Conservation (phyloP, 129 eudicot genomes). For the Centaurea solstitialis region DNA sequence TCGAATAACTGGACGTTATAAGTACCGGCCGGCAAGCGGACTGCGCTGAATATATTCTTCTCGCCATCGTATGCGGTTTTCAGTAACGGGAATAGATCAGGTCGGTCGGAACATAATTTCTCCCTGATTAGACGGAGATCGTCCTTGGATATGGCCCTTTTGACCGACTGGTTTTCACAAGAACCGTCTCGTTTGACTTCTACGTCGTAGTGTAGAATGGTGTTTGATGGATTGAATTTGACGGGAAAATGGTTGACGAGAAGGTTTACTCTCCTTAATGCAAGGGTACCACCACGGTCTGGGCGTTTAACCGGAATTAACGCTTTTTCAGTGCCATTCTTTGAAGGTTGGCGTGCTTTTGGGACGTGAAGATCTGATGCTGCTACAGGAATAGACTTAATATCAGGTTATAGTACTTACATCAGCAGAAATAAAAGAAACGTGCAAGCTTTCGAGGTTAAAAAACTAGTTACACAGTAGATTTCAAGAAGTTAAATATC, state of each 20-base stretch:
- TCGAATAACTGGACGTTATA: constrained; percentile 42
- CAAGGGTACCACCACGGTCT: constrained; percentile 38
- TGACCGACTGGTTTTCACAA: constrained; percentile 20
- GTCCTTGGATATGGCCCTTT: constrained; percentile 34
- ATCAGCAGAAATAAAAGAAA: neutral
- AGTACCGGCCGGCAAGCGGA: constrained; percentile 39
- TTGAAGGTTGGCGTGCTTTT: neutral
- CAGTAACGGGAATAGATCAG: constrained; percentile 34
- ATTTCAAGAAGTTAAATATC: neutral
- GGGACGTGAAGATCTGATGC: constrained; percentile 4
- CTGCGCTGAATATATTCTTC: constrained; percentile 62
- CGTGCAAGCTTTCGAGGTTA: neutral
- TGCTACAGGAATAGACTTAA: neutral
- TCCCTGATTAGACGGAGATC: constrained; percentile 37
- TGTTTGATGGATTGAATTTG: constrained; percentile 36
- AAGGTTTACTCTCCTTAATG: constrained; percentile 29
- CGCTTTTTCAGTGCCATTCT: neutral
- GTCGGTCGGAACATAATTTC: constrained; percentile 38
- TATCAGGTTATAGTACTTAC: neutral
- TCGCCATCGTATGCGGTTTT: constrained; percentile 76
- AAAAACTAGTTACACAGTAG: too few relatives aligned
- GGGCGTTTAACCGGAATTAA: constrained; percentile 53
- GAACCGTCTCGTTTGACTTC: constrained; percentile 39
- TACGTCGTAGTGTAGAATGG: constrained; percentile 49
- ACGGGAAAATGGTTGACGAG: constrained; percentile 68